Evolutionary conservation across 2,329 filamentous ascomycete genomes (phyloP).

Genomic region (Cytospora piceicola): DNA sequence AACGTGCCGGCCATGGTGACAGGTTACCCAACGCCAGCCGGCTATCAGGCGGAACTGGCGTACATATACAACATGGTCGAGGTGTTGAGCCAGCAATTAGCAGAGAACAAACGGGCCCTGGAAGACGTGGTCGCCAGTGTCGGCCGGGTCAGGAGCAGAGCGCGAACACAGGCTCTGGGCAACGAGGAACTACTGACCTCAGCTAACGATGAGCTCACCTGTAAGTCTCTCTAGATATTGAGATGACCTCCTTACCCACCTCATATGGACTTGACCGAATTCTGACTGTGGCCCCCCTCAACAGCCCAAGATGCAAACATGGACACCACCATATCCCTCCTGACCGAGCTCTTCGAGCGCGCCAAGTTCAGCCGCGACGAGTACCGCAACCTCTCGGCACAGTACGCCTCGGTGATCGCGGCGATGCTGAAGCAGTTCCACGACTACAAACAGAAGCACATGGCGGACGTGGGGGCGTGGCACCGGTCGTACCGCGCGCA

Average conservation of each 20-base stretch:
- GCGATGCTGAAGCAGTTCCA: conserved; percentile 67
- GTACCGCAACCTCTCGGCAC: conserved; percentile 60
- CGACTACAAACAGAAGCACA: conserved; percentile 66
- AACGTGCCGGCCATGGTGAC: conserved; percentile 49
- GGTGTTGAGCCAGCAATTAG: conserved; percentile 65
- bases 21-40: conserved; percentile 64
- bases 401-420: conserved; percentile 61
- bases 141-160: conserved; percentile 62
- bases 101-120: conserved; percentile 64
- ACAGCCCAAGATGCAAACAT: conserved; percentile 63
- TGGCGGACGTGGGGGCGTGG: conserved; percentile 65
- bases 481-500: conserved; percentile 68
- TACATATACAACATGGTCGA: conserved; percentile 72
- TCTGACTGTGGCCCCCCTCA: neutral
- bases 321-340: conserved; percentile 63
- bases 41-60: conserved; percentile 69
- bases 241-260: neutral
- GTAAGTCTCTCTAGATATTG: conserved; percentile 43
- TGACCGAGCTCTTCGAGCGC: conserved; percentile 65
- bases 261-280: conserved; percentile 1
- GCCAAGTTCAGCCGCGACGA: conserved; percentile 63
- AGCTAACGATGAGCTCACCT: conserved; percentile 60
- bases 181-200: conserved; percentile 63
- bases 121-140: conserved; percentile 67
- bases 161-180: conserved; percentile 53